A percentile compares a stretch with the other conserved stretches of the same genome.
phyloP scores from a whole-genome alignment of 768 basidiomycete genomes.

The Asterophora lycoperdoides region DNA sequence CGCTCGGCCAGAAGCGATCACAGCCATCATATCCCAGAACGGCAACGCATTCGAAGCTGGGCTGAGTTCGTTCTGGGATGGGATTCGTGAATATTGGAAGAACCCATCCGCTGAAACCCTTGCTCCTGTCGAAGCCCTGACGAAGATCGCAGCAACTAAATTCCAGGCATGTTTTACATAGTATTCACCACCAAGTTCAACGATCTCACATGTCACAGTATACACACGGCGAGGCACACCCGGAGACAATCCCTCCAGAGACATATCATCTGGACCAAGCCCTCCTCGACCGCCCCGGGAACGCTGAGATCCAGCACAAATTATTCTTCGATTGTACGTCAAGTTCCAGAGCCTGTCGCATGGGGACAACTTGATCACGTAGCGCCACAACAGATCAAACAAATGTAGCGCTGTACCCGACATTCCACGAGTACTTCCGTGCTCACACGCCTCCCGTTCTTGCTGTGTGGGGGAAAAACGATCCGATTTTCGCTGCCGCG shows the following conservation, averaged over 20 bases:
- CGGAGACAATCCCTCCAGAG: constrained; percentile 33
- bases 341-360: not conserved
- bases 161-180: constrained; percentile 12
- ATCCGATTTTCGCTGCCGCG: constrained; percentile 37
- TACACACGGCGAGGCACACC: constrained; percentile 30
- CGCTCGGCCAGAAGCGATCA: constrained; percentile 36
- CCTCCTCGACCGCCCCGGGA: constrained; percentile 34
- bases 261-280: constrained; percentile 40
- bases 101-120: constrained; percentile 23
- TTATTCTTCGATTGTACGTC: constrained; percentile 30
- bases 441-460: constrained; percentile 36
- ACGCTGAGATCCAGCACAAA: constrained; percentile 40
- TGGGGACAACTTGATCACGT: not conserved
- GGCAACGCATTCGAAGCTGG: constrained; percentile 48
- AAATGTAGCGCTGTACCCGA: constrained; percentile 41
- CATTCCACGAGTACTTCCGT: constrained; percentile 41
- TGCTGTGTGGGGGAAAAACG: constrained; percentile 46
- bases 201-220: constrained; percentile 24
- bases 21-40: constrained; percentile 44
- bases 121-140: constrained; percentile 20
- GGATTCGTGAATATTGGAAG: constrained; percentile 29
- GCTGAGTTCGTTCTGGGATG: constrained; percentile 37
- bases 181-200: not conserved
- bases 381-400: constrained; percentile 29
- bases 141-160: constrained; percentile 29